phyloP scores from a whole-genome alignment of 129 eudicot genomes.

The Glebionis coronaria region DNA sequence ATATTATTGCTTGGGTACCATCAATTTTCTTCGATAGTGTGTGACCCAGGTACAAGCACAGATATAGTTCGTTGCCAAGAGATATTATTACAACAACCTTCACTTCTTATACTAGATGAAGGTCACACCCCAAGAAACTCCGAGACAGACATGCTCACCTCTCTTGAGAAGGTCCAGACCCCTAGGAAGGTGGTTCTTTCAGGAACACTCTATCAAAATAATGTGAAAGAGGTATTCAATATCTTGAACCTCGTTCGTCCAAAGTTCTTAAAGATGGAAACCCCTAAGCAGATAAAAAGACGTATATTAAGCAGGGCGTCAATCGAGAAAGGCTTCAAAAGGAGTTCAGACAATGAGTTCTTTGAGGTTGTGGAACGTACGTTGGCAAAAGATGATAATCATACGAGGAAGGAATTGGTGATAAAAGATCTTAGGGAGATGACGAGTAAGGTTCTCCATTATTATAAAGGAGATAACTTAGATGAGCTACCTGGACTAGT shows the following conservation, averaged over 20 bases:
- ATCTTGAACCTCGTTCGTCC: constrained; percentile 80
- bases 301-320: constrained; percentile 67
- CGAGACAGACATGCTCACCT: constrained; percentile 64
- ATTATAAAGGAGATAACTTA: constrained; percentile 76
- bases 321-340: constrained; percentile 28
- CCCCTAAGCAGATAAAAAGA: constrained; percentile 47
- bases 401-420: constrained; percentile 51
- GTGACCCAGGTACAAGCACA: constrained; percentile 36
- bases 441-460: constrained; percentile 74
- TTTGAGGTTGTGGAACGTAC: constrained; percentile 68
- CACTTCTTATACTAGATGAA: constrained; percentile 74
- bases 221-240: constrained; percentile 78
- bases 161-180: constrained; percentile 67
- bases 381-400: constrained; percentile 55
- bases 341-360: constrained; percentile 49
- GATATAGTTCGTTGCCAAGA: constrained; percentile 50
- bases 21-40: constrained; percentile 70
- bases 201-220: constrained; percentile 84
- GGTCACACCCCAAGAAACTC: constrained; percentile 89
- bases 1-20: constrained; percentile 76
- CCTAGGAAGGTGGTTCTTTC: constrained; percentile 84
- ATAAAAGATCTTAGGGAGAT: constrained; percentile 73
- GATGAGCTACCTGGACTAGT: constrained; percentile 89
- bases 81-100: constrained; percentile 48
- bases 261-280: constrained; percentile 57